Conservation (phyloP, 2,329 filamentous ascomycete species). For the Colletotrichum orchidophilum region DNA sequence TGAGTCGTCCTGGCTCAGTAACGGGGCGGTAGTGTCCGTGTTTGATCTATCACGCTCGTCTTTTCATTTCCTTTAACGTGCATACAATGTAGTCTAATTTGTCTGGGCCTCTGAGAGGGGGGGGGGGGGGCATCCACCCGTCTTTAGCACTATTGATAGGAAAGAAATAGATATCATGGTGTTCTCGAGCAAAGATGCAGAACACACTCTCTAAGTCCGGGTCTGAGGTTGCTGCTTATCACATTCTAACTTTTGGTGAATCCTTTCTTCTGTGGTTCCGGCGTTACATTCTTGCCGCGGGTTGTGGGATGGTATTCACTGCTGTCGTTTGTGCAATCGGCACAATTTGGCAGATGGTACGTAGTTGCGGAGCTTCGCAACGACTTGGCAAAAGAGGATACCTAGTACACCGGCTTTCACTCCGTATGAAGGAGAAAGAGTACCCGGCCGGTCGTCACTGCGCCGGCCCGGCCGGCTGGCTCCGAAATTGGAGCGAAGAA, state of each 20-base stretch:
- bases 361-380: background rate
- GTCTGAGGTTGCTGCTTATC: background rate
- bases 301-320: background rate
- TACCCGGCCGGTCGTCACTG: background rate
- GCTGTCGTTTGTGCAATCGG: background rate
- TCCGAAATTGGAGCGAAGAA: background rate
- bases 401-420: background rate
- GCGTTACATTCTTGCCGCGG: background rate
- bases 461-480: too few relatives aligned
- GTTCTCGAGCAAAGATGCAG: background rate
- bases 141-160: background rate
- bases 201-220: background rate
- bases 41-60: background rate
- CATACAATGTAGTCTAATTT: background rate
- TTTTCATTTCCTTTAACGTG: background rate
- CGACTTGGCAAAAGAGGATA: background rate
- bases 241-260: background rate
- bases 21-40: background rate
- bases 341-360: background rate
- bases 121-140: background rate
- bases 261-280: background rate
- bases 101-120: background rate
- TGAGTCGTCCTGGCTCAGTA: background rate
- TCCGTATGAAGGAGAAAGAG: background rate
- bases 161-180: background rate